These are phyloP conservation scores for Scedosporium aurantiacum DNA, from an alignment of 2,329 filamentous ascomycete species.

Conservation along the genomic window DNA sequence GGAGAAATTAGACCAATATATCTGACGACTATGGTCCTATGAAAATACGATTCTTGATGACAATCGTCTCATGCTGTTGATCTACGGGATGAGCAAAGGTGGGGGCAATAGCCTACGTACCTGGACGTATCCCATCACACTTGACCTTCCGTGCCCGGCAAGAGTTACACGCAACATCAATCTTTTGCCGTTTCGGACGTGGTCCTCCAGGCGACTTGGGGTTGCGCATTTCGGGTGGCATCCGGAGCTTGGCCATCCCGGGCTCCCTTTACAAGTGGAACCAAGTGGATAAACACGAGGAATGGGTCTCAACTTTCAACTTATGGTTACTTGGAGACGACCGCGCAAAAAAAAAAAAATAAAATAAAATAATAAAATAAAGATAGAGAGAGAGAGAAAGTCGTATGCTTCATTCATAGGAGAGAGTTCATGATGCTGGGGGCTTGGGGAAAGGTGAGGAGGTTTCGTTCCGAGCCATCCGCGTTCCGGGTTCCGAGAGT, in stretches of 20 bases:
- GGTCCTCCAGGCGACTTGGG: background rate
- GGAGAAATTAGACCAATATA: background rate
- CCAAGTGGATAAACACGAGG: background rate
- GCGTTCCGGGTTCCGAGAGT: background rate
- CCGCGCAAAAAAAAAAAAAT: too few species aligned
- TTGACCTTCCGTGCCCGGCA: slow-evolving; percentile 30
- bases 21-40: background rate
- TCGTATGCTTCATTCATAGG: background rate
- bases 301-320: too few species aligned
- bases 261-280: background rate
- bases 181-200: slow-evolving; percentile 28
- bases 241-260: background rate
- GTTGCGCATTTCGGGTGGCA: background rate
- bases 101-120: slow-evolving; percentile 13
- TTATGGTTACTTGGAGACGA: too few species aligned
- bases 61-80: background rate
- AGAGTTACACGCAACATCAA: slow-evolving; percentile 30
- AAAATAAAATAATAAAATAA: too few species aligned
- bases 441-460: background rate
- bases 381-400: background rate
- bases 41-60: too few species aligned
- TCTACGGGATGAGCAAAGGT: background rate
- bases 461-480: background rate
- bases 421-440: background rate
- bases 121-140: slow-evolving; percentile 28